Conservation (phyloP, 306 rosid genomes). For the Lathyrus sativus region DNA sequence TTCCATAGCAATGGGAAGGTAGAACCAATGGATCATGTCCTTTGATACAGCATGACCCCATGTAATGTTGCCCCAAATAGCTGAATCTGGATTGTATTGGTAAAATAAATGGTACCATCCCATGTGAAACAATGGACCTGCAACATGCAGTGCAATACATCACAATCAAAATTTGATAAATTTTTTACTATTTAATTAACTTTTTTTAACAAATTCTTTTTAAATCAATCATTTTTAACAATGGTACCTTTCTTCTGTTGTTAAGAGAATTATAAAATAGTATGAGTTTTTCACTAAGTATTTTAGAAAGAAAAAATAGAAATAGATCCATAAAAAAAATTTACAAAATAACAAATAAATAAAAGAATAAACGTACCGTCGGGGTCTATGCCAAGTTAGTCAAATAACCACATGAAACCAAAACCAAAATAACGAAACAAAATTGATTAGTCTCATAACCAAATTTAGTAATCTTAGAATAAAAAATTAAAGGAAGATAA, state of each 20-base stretch:
- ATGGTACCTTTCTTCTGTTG: too few relatives aligned
- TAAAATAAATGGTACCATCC: constrained; percentile 92
- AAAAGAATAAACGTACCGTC: constrained; percentile 52
- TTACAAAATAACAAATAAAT: background rate
- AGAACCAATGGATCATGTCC: constrained; percentile 82
- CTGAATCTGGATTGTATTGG: constrained; percentile 84
- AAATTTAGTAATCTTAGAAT: background rate
- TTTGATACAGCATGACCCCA: constrained; percentile 89
- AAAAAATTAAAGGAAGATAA: background rate
- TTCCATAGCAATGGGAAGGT: constrained; percentile 70
- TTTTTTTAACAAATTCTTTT: background rate
- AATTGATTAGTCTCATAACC: constrained; percentile 34
- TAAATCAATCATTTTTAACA: too few relatives aligned
- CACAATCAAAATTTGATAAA: background rate
- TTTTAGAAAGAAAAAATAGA: background rate
- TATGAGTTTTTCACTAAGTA: too few relatives aligned
- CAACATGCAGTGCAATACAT: background rate
- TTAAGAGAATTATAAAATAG: too few relatives aligned
- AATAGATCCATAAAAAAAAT: background rate
- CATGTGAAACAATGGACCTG: constrained; percentile 71
- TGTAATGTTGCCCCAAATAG: constrained; percentile 82
- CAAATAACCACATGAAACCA: constrained; percentile 18
- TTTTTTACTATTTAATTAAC: background rate
- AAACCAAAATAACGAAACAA: constrained; percentile 11
- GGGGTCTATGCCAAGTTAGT: constrained; percentile 60